phyloP scores from a whole-genome alignment of 139 green algal genomes.

The Tetraselmis chui region DNA sequence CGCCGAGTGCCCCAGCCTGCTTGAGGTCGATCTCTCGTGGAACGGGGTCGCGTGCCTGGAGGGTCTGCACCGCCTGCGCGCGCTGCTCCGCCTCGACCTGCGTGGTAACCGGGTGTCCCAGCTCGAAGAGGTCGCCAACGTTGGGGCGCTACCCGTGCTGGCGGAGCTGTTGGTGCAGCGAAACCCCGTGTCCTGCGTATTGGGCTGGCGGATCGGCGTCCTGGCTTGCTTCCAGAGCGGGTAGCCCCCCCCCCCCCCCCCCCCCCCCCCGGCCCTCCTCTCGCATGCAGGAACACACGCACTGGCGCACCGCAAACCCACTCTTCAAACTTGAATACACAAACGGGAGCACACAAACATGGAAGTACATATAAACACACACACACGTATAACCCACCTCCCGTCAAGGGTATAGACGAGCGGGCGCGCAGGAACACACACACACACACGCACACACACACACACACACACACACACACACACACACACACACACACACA shows the following conservation, averaged over 20 bases:
- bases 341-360: too few species aligned
- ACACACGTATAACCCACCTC: background rate
- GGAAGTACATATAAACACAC: too few species aligned
- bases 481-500: too few species aligned
- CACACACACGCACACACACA: background rate
- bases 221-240: slow-evolving; percentile 12
- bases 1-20: background rate
- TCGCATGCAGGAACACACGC: too few species aligned
- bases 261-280: too few species aligned
- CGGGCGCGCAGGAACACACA: background rate
- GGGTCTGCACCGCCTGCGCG: slow-evolving; percentile 1
- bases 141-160: slow-evolving; percentile 5
- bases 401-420: background rate
- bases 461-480: too few species aligned
- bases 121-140: slow-evolving; percentile 4
- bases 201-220: slow-evolving; percentile 7
- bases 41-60: slow-evolving; percentile 14
- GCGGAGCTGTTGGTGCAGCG: background rate
- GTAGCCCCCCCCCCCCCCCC: too few species aligned
- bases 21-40: slow-evolving; percentile 9
- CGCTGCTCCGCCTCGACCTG: slow-evolving; percentile 18
- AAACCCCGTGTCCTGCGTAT: slow-evolving; percentile 14
- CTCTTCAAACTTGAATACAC: too few species aligned
- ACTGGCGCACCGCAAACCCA: too few species aligned
- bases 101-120: slow-evolving; percentile 13